Evolutionary conservation across 176 grass and related monocot species (phyloP).

Genomic region (Zizania latifolia): DNA sequence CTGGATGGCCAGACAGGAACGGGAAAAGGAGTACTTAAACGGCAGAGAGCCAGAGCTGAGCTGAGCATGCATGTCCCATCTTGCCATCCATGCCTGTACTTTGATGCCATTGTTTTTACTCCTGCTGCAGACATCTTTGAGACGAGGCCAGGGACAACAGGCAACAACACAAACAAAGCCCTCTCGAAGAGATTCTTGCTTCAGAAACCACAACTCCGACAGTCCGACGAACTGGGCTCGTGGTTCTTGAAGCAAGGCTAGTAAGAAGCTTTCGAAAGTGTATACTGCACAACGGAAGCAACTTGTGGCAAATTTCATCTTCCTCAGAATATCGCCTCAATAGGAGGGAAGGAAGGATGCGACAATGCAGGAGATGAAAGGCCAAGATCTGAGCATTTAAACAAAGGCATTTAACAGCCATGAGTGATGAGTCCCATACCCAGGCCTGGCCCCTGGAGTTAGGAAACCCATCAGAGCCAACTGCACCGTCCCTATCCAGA

Average conservation of each 20-base stretch:
- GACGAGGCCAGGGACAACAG: neutral
- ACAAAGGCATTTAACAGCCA: slow-evolving; percentile 15
- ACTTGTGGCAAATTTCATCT: slow-evolving; percentile 7
- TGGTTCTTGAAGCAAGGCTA: neutral
- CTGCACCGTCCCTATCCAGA: slow-evolving; percentile 35
- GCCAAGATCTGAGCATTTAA: slow-evolving; percentile 44
- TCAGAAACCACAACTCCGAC: neutral
- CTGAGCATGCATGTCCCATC: neutral
- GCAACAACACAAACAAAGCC: neutral
- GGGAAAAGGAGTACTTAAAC: neutral
- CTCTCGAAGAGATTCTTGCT: neutral
- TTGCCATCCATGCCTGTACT: neutral
- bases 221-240: neutral
- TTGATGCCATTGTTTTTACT: neutral
- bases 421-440: slow-evolving; percentile 28
- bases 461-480: slow-evolving; percentile 33
- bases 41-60: neutral
- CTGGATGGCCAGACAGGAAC: slow-evolving; percentile 7
- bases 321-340: slow-evolving; percentile 10
- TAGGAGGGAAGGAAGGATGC: neutral
- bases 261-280: neutral
- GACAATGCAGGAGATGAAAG: slow-evolving; percentile 18
- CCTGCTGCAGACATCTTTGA: neutral
- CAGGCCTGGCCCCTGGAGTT: slow-evolving; percentile 32
- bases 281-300: neutral